Conservation (phyloP, 2,329 filamentous ascomycete genomes). For the Chrysosporium queenslandicum region DNA sequence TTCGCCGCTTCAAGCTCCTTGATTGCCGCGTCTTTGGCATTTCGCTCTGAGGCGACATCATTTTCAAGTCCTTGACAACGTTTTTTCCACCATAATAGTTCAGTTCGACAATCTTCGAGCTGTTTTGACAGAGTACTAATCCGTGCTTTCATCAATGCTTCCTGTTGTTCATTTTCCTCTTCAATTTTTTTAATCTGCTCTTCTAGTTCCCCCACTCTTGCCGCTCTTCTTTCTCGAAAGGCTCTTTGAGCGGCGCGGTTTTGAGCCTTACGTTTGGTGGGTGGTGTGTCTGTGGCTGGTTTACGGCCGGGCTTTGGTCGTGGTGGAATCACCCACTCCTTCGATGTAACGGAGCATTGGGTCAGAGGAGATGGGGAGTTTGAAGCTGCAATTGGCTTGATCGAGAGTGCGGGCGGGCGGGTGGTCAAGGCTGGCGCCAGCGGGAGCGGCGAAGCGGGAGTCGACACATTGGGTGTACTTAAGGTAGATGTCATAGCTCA, state of each 20-base stretch:
- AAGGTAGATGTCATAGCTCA: conserved; percentile 32
- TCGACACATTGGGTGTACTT: conserved; percentile 31
- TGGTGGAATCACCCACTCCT: conserved; percentile 77
- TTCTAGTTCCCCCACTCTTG: conserved; percentile 63
- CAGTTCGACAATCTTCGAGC: conserved; percentile 53
- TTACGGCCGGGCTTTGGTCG: conserved; percentile 91
- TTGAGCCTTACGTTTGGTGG: conserved; percentile 76
- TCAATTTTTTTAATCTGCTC: conserved; percentile 42
- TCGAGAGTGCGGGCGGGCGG: conserved; percentile 26
- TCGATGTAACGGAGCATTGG: conserved; percentile 56
- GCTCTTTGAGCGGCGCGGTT: conserved; percentile 87
- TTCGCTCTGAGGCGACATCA: conserved; percentile 43
- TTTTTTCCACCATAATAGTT: conserved; percentile 38
- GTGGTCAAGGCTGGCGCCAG: conserved; percentile 23
- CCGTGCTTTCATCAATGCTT: conserved; percentile 46
- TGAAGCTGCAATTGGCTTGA: conserved; percentile 30
- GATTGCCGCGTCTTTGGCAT: conserved; percentile 35
- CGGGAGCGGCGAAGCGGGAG: conserved; percentile 30
- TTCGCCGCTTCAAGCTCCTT: conserved; percentile 26
- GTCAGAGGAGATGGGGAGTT: conserved; percentile 30
- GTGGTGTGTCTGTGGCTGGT: conserved; percentile 88
- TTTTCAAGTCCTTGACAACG: conserved; percentile 55
- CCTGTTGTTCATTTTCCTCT: conserved; percentile 37
- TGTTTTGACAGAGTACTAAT: conserved; percentile 52
- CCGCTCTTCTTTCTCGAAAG: conserved; percentile 87